Percentiles rank a stretch among this genome's conserved stretches.
phyloP scores from a whole-genome alignment of 1,284 basidiomycete species.

The Entoloma clypeatum region DNA sequence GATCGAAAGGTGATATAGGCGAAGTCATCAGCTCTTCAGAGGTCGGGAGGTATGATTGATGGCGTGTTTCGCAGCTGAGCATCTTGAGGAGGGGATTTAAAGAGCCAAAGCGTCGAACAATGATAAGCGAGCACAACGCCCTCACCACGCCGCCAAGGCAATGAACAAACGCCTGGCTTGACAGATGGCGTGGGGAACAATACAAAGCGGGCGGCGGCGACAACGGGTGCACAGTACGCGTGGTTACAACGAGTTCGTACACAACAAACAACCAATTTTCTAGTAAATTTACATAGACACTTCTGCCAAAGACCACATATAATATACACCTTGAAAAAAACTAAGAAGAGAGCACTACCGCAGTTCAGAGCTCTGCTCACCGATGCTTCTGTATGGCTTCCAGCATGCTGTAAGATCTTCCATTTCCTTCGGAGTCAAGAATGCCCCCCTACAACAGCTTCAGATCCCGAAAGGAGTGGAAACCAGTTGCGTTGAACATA shows the following conservation, averaged over 20 bases:
- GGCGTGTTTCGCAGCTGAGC: conserved; percentile 19
- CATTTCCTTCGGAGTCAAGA: conserved; percentile 83
- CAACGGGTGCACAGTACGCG: conserved; percentile 13
- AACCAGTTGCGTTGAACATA: conserved; percentile 31
- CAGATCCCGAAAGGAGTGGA: neutral
- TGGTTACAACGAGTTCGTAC: conserved; percentile 10
- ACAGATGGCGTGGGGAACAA: conserved; percentile 14
- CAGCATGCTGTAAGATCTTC: conserved; percentile 70
- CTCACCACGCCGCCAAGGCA: conserved; percentile 11
- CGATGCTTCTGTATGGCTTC: conserved; percentile 78
- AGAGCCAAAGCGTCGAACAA: neutral
- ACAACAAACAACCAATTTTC: conserved; percentile 5
- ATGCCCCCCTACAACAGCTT: conserved; percentile 52
- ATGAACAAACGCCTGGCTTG: conserved; percentile 13
- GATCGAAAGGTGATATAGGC: conserved; percentile 34
- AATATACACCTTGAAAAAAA: conserved; percentile 43
- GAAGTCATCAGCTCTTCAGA: conserved; percentile 26
- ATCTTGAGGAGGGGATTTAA: conserved; percentile 12
- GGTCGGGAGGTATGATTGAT: conserved; percentile 17
- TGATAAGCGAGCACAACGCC: conserved; percentile 5
- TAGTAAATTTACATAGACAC: conserved; percentile 7
- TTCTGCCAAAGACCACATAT: conserved; percentile 54
- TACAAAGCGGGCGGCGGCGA: conserved; percentile 15
- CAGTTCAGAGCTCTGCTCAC: conserved; percentile 32
- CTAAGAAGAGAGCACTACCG: neutral